Percentiles rank a stretch among this genome's conserved stretches.
Evolutionary conservation across 768 basidiomycete genomes (phyloP).

Genomic region (Mycena chlorophos): DNA sequence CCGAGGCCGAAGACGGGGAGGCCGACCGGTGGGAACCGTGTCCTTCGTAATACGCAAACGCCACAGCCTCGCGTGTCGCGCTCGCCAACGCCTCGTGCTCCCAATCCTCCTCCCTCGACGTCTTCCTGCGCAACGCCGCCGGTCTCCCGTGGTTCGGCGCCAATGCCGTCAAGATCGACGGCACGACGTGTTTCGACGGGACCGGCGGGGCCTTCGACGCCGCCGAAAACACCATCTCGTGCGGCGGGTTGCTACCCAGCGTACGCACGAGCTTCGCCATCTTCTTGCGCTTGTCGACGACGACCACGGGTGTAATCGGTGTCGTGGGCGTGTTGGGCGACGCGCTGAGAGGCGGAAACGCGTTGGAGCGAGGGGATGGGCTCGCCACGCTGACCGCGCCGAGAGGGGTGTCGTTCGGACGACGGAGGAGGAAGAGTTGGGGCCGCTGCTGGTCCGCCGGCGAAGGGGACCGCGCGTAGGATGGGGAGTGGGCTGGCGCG

Average conservation of each 20-base stretch:
- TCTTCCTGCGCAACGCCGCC: neutral
- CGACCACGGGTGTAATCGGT: conserved; percentile 1
- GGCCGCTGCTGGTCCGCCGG: neutral
- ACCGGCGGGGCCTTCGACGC: neutral
- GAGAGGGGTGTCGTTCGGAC: neutral
- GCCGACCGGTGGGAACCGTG: neutral
- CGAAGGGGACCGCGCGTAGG: too few relatives aligned
- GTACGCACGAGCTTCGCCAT: conserved; percentile 46
- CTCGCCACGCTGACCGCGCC: too few relatives aligned
- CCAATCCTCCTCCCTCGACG: neutral
- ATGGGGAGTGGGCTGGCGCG: too few relatives aligned
- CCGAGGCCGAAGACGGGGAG: neutral
- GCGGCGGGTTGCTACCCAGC: conserved; percentile 44
- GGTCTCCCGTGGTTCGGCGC: neutral
- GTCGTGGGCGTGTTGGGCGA: conserved; percentile 1
- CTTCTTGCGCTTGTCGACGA: conserved; percentile 37
- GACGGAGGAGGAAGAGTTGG: neutral
- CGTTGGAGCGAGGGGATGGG: neutral
- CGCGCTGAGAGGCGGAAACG: neutral
- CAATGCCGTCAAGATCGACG: conserved; percentile 5
- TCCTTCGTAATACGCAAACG: too few relatives aligned
- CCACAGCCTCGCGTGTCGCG: conserved; percentile 6
- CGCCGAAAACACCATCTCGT: conserved; percentile 39
- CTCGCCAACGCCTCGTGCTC: neutral
- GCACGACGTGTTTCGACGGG: neutral